phyloP scores from a whole-genome alignment of 2,329 filamentous ascomycete genomes.

The Ophiosphaerella herpotricha region DNA sequence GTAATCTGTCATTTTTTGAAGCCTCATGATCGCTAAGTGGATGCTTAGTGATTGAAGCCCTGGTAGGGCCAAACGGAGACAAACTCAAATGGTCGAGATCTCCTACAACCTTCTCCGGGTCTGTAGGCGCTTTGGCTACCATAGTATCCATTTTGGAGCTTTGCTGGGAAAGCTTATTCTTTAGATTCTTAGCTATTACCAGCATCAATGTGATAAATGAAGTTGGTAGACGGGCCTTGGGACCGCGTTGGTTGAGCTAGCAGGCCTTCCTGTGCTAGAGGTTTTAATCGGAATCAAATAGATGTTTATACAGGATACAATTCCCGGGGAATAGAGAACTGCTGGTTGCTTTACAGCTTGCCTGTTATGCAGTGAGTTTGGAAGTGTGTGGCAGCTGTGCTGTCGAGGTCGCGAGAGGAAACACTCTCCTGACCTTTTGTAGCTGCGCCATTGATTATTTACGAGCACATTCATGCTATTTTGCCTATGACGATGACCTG shows the following conservation, averaged over 20 bases:
- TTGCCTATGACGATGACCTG: slow-evolving; percentile 15
- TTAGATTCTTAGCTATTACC: not conserved
- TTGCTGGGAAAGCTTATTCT: slow-evolving; percentile 5
- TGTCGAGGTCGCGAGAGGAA: slow-evolving; percentile 3
- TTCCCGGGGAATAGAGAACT: no score
- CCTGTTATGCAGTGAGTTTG: slow-evolving; percentile 7
- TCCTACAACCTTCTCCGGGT: slow-evolving; percentile 31
- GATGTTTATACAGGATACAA: no score
- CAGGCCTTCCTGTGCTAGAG: not conserved
- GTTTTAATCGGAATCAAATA: not conserved
- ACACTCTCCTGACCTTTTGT: slow-evolving; percentile 20
- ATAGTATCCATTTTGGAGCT: slow-evolving; percentile 29
- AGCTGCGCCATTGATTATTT: slow-evolving; percentile 18
- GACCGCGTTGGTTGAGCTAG: not conserved
- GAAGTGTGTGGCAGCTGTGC: slow-evolving; percentile 6
- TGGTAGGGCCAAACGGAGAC: slow-evolving; percentile 67
- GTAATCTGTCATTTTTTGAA: slow-evolving; percentile 71
- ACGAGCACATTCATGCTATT: slow-evolving; percentile 6
- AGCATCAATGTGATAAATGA: no score
- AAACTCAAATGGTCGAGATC: slow-evolving; percentile 47
- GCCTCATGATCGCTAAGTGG: slow-evolving; percentile 70
- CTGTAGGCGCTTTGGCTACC: slow-evolving; percentile 22
- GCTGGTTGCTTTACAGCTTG: no score
- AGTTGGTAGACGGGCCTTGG: no score
- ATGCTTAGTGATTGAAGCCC: slow-evolving; percentile 64